Conservation (phyloP, 371 early-diverging fungal genomes). For the Mortierella sp. region DNA sequence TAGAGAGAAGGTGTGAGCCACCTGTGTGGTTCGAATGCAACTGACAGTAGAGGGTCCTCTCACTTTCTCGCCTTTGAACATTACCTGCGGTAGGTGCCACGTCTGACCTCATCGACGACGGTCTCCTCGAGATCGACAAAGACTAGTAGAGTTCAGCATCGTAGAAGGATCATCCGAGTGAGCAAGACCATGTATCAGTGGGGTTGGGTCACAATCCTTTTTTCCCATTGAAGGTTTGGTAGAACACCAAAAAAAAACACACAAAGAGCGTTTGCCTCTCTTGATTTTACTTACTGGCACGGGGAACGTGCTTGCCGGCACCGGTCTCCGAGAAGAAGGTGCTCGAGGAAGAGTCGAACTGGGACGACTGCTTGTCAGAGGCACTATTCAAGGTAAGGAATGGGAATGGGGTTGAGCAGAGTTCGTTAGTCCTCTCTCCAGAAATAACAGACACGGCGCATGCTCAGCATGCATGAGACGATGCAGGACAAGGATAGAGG, state of each 20-base stretch:
- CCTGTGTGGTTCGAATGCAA: background rate
- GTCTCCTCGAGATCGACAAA: constrained; percentile 99
- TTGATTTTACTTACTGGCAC: constrained; percentile 77
- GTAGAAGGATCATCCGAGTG: too few relatives aligned
- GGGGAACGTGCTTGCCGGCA: constrained; percentile 98
- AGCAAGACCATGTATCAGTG: too few relatives aligned
- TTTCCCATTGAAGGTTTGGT: constrained; percentile 2
- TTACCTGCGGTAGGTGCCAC: constrained; percentile 87
- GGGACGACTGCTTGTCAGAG: constrained; percentile 71
- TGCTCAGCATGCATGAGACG: too few relatives aligned
- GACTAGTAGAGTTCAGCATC: too few relatives aligned
- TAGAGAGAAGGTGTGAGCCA: background rate
- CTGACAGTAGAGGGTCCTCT: background rate
- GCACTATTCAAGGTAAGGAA: constrained; percentile 20
- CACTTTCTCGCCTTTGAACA: background rate
- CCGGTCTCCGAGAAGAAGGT: constrained; percentile 98
- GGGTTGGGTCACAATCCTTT: too few relatives aligned
- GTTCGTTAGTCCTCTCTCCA: too few relatives aligned
- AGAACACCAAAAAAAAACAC: background rate
- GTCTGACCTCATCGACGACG: constrained; percentile 97
- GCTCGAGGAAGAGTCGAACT: constrained; percentile 83
- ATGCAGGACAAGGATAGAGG: constrained; percentile 1
- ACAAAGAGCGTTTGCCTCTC: background rate
- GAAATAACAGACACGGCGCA: too few relatives aligned
- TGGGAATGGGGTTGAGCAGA: too few relatives aligned